phyloP scores from a whole-genome alignment of 2,329 filamentous ascomycete genomes.

The Botrytis sinoallii region DNA sequence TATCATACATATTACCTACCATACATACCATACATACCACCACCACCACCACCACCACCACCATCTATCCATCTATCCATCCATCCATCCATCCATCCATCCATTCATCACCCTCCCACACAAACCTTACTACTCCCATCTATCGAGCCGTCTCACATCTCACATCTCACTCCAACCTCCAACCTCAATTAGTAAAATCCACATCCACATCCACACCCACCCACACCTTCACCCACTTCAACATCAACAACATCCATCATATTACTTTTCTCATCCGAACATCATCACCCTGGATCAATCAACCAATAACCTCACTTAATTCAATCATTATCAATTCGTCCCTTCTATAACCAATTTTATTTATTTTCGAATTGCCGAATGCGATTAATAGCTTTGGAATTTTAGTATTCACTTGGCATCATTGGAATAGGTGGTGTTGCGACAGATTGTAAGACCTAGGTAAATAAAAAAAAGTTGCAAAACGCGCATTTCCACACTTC shows the following conservation, averaged over 20 bases:
- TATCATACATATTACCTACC: not conserved
- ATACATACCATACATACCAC: not conserved
- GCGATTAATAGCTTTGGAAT: conserved; percentile 10
- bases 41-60: too few species aligned
- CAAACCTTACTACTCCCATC: not conserved
- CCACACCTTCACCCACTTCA: not conserved
- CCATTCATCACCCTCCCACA: not conserved
- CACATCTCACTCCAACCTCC: not conserved
- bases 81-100: not conserved
- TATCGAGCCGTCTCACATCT: not conserved
- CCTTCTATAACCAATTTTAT: not conserved
- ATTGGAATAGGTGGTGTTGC: conserved; percentile 14
- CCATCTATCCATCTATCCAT: too few species aligned
- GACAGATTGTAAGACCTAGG: not conserved
- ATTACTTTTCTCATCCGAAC: not conserved
- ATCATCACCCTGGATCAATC: not conserved
- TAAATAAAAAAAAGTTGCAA: not conserved
- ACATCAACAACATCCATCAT: not conserved
- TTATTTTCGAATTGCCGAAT: conserved; percentile 3
- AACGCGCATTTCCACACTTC: conserved; percentile 9
- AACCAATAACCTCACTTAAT: not conserved
- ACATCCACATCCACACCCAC: not conserved
- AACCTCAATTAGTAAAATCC: not conserved
- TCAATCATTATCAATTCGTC: not conserved
- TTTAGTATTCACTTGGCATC: conserved; percentile 1